Base-by-base conservation (phyloP, 768 basidiomycete genomes). In the Sporobolomyces phaffii region DNA sequence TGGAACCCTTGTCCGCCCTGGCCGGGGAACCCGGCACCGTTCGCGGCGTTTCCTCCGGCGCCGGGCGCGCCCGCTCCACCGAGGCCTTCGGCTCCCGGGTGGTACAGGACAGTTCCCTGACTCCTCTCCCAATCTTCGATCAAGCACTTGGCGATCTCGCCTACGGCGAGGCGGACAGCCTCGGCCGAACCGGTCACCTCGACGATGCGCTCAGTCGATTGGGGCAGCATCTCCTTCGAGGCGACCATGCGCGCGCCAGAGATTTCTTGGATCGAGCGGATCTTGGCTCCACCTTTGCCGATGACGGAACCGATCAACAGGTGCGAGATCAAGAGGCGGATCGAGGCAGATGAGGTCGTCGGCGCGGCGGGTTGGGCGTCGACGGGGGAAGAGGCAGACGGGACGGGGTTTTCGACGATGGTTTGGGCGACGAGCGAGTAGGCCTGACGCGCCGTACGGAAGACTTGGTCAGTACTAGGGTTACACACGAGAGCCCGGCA, bases 201-300 rank as follows among this genome's bases (percentile, higher is more conserved):
- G 61, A 99, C 96, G 74, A 98, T 89, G 71, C 96, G 90, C 79
- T 99, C 96, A 51, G 96, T 99, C 36, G 94, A 98, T 79, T 98
- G 96, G 36, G 96, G 93, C 49, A 99, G 84, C 89, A 98, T 97
- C 76, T 98, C 96, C 79, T 98, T 98, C 68, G 90, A 90, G 48
- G 96, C 96, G 62, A 97, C 88, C 93, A 99, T 99, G 62, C 96
- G 88, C 24, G 91, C 92, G 56, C 92, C 91, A 43, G 94, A 94
- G 51, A 83, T 81, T 78, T 97, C 94, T 78, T 99, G 96, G 77
- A 99, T 98, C 76, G 91, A 89, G 81, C 98, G 97, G 79, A 99
- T 98, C 85, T 96, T 97, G 78, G 90, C 85, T 73, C 96, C 96
- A 60, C 81, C 88, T 72, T 93, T 88, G 73, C 96, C 96, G 75